Conservation (phyloP, 2,329 filamentous ascomycete species). For the Ophiocordyceps sinensis region DNA sequence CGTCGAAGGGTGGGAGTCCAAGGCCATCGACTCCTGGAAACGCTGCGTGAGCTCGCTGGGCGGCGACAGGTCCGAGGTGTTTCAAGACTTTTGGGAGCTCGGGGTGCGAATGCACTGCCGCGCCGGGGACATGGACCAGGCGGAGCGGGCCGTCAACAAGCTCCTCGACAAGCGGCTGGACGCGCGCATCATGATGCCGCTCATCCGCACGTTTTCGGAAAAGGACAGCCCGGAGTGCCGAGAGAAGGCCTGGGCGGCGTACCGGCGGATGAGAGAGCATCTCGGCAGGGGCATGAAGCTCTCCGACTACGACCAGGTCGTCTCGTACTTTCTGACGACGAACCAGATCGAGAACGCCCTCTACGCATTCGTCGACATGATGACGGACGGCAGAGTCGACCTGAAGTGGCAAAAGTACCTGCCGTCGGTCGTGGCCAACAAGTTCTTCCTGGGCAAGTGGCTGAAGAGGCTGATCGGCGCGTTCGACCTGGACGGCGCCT, state of each 20-base stretch:
- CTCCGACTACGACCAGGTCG: constrained; percentile 62
- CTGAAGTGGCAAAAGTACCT: constrained; percentile 27
- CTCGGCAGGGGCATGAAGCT: constrained; percentile 49
- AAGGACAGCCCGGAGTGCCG: constrained; percentile 28
- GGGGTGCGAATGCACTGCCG: constrained; percentile 51
- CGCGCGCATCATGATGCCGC: constrained; percentile 44
- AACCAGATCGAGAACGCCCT: constrained; percentile 53
- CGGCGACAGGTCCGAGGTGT: constrained; percentile 26
- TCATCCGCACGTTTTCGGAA: constrained; percentile 55
- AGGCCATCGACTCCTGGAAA: constrained; percentile 51
- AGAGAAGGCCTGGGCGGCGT: constrained; percentile 51
- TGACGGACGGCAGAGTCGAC: constrained; percentile 46
- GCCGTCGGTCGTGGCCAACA: constrained; percentile 44
- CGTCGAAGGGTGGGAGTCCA: constrained; percentile 41
- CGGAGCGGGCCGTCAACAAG: constrained; percentile 38
- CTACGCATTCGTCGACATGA: constrained; percentile 79
- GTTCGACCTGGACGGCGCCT: constrained; percentile 55
- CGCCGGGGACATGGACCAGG: constrained; percentile 41
- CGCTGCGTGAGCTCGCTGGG: constrained; percentile 39
- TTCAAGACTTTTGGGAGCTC: constrained; percentile 45
- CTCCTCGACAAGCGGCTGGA: constrained; percentile 36
- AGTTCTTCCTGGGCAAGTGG: constrained; percentile 81
- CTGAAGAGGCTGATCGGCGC: constrained; percentile 68
- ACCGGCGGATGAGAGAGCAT: constrained; percentile 46
- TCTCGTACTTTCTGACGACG: constrained; percentile 53